Evolutionary conservation across 768 basidiomycete species (phyloP).

Genomic region (Podaxis mareebaensis): DNA sequence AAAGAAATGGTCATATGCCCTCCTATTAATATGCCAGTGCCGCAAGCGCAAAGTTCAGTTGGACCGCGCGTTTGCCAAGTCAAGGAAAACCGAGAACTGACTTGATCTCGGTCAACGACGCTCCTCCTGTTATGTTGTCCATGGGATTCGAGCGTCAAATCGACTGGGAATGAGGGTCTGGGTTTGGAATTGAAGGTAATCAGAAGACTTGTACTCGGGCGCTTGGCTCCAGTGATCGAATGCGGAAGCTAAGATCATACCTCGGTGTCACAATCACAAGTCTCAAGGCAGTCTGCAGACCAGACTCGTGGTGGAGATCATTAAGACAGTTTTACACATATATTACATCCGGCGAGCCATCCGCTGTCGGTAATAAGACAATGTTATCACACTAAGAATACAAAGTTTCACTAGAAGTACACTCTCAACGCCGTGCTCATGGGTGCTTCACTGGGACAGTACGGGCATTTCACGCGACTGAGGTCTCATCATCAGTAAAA

Average conservation of each 20-base stretch:
- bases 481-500: constrained; percentile 13
- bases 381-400: background rate
- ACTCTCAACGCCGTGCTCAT: constrained; percentile 58
- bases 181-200: background rate
- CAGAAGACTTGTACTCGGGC: background rate
- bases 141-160: background rate
- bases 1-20: constrained; percentile 48
- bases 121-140: constrained; percentile 2
- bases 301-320: background rate
- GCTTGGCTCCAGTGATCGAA: constrained; percentile 3
- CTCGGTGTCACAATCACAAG: too few species aligned
- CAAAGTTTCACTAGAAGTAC: constrained; percentile 47
- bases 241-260: constrained; percentile 5
- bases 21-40: constrained; percentile 26
- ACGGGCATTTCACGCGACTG: constrained; percentile 95
- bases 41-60: background rate
- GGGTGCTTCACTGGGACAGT: constrained; percentile 84
- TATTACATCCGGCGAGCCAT: background rate
- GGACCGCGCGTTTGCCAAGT: background rate
- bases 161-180: background rate
- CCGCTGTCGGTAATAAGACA: background rate
- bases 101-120: constrained; percentile 15
- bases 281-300: too few species aligned
- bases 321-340: background rate
- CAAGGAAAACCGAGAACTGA: constrained; percentile 18